Percentiles rank a stretch among this genome's conserved stretches.
phyloP scores from a whole-genome alignment of 1,284 basidiomycete genomes.

The Ceratobasidium sp. region DNA sequence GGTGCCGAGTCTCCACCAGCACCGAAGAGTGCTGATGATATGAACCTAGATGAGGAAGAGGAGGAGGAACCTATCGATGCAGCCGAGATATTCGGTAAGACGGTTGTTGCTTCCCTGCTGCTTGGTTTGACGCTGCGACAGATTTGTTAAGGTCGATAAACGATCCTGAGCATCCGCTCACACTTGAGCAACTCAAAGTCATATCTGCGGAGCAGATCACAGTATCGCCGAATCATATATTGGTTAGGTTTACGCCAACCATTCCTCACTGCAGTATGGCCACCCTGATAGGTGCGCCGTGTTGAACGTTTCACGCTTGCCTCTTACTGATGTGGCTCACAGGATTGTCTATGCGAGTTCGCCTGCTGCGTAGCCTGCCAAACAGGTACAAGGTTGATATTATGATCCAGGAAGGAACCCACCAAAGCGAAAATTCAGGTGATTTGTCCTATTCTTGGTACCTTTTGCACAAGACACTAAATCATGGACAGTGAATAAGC shows the following conservation, averaged over 20 bases:
- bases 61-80: constrained; percentile 74
- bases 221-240: constrained; percentile 78
- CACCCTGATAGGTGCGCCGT: constrained; percentile 88
- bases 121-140: constrained; percentile 55
- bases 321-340: constrained; percentile 36
- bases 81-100: constrained; percentile 75
- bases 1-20: constrained; percentile 55
- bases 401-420: constrained; percentile 91
- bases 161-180: constrained; percentile 96
- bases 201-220: constrained; percentile 91
- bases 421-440: constrained; percentile 94
- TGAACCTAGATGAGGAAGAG: constrained; percentile 45
- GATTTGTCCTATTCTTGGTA: constrained; percentile 32
- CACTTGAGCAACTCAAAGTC: constrained; percentile 96
- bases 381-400: constrained; percentile 96
- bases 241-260: constrained; percentile 95
- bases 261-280: constrained; percentile 99
- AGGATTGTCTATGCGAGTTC: constrained; percentile 94
- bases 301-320: not conserved
- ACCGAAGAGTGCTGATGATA: constrained; percentile 42
- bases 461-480: not conserved
- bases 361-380: constrained; percentile 91
- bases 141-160: constrained; percentile 93
- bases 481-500: constrained; percentile 91
- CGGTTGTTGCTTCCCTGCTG: not conserved